phyloP scores from a whole-genome alignment of 345 rosid species.

The Fremontodendron californicum region DNA sequence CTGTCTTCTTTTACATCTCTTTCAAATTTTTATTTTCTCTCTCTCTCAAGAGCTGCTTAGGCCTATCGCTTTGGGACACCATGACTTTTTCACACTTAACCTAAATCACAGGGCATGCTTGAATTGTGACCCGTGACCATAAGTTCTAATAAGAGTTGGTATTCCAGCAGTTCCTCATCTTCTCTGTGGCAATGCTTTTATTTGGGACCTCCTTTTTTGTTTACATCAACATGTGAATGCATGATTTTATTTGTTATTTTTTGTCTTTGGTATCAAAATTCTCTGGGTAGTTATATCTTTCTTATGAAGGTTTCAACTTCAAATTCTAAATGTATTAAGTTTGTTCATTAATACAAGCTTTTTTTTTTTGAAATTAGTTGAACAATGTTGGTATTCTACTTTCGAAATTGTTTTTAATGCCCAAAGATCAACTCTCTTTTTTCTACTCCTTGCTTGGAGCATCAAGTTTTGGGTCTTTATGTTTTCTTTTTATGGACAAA shows the following conservation, averaged over 20 bases:
- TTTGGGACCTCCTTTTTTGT: neutral
- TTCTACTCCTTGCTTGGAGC: neutral
- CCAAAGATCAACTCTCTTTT: too few relatives aligned
- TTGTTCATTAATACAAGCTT: neutral
- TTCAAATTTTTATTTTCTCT: neutral
- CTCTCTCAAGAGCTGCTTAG: neutral
- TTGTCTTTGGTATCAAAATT: neutral
- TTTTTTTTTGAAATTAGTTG: too few relatives aligned
- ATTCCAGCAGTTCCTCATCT: neutral
- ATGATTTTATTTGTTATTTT: neutral
- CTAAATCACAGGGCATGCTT: neutral
- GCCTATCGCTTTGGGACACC: neutral
- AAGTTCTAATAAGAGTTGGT: neutral
- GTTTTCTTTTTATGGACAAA: neutral
- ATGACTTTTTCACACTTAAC: neutral
- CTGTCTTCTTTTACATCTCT: neutral
- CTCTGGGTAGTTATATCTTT: neutral
- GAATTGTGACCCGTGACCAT: slow-evolving; percentile 9
- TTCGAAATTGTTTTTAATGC: too few relatives aligned
- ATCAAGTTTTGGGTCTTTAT: neutral
- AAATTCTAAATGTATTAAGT: too few relatives aligned
- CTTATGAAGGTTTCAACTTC: too few relatives aligned
- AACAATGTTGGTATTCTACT: too few relatives aligned
- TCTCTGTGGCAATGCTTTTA: neutral
- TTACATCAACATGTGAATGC: neutral